Conservation (phyloP, 2,329 filamentous ascomycete species). For the Botrytis hyacinthi region DNA sequence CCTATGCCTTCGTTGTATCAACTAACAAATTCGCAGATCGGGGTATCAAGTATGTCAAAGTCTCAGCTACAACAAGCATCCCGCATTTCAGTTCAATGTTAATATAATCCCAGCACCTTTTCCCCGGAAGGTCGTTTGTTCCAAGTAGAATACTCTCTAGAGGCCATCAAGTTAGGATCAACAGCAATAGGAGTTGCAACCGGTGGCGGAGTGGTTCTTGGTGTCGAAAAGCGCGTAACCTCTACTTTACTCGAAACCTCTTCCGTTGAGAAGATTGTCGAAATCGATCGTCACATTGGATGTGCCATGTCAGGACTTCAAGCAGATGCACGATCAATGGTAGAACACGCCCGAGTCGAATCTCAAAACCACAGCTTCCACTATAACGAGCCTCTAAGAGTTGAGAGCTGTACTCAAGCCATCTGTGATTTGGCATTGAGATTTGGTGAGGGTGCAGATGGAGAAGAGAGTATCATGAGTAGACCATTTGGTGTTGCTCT, state of each 20-base stretch:
- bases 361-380: slow-evolving; percentile 97
- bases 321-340: slow-evolving; percentile 95
- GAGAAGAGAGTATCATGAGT: slow-evolving; percentile 98
- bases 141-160: slow-evolving; percentile 99
- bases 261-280: slow-evolving; percentile 98
- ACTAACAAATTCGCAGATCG: slow-evolving; percentile 65
- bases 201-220: slow-evolving; percentile 89
- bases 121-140: slow-evolving; percentile 99
- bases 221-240: slow-evolving; percentile 98
- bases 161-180: slow-evolving; percentile 98
- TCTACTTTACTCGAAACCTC: slow-evolving; percentile 96
- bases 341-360: slow-evolving; percentile 97
- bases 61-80: slow-evolving; percentile 25
- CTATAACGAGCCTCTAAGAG: slow-evolving; percentile 90
- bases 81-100: slow-evolving; percentile 21
- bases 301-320: slow-evolving; percentile 98
- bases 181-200: slow-evolving; percentile 98
- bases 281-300: slow-evolving; percentile 97
- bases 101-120: slow-evolving; percentile 71
- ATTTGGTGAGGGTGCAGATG: slow-evolving; percentile 95
- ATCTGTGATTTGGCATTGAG: slow-evolving; percentile 96
- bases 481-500: slow-evolving; percentile 95
- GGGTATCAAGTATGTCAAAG: slow-evolving; percentile 80
- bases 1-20: slow-evolving; percentile 29
- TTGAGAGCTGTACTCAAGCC: slow-evolving; percentile 97